phyloP scores from a whole-genome alignment of 2,329 filamentous ascomycete genomes.

The Trichoderma simmonsii region DNA sequence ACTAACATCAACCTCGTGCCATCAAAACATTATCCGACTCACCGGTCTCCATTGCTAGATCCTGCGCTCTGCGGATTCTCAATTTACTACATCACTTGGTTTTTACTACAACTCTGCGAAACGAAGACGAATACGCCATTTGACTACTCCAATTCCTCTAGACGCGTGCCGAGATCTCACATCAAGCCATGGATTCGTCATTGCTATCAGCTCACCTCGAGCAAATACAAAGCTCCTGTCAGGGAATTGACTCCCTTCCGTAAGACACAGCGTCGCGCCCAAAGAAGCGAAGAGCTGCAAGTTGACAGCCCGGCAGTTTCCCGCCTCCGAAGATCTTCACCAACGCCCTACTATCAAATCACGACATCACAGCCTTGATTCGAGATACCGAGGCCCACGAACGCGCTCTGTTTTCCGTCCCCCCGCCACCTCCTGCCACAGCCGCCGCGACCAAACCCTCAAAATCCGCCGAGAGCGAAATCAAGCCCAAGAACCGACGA shows the following conservation, averaged over 20 bases:
- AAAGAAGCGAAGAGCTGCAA: not conserved
- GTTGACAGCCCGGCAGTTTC: slow-evolving; percentile 56
- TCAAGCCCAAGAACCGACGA: slow-evolving; percentile 40
- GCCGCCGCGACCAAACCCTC: slow-evolving; percentile 31
- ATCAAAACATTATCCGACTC: not conserved
- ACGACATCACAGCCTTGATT: slow-evolving; percentile 92
- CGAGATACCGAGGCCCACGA: slow-evolving; percentile 94
- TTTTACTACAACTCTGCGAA: not conserved
- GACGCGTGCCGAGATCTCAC: not conserved
- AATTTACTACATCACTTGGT: not conserved
- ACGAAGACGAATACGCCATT: not conserved
- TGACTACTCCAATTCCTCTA: not conserved
- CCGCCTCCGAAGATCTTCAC: slow-evolving; percentile 91
- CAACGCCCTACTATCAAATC: slow-evolving; percentile 80
- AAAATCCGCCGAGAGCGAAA: not conserved
- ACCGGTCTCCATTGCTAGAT: not conserved
- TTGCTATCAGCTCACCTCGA: slow-evolving; percentile 69
- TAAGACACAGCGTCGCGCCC: slow-evolving; percentile 38
- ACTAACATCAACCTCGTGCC: not conserved
- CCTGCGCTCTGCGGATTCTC: not conserved
- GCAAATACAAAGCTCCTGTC: slow-evolving; percentile 73
- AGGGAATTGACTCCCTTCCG: slow-evolving; percentile 73
- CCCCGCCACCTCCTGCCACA: slow-evolving; percentile 57
- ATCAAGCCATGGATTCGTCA: slow-evolving; percentile 29
- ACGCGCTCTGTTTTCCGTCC: slow-evolving; percentile 89